Base-by-base conservation (phyloP, 768 basidiomycete genomes). In the Cystobasidiopsis lactophilus region DNA sequence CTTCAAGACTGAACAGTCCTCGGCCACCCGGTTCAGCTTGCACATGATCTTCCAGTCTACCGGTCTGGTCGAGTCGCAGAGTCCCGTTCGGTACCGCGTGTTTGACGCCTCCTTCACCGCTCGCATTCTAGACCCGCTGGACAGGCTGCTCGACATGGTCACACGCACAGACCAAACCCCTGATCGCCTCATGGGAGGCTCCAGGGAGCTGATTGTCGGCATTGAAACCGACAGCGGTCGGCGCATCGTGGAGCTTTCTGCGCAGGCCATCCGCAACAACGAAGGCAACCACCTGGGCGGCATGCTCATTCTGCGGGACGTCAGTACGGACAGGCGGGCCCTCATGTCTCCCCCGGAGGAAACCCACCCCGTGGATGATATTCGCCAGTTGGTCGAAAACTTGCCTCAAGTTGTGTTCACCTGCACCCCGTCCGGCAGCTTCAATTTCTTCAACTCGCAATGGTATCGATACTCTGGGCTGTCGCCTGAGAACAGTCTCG, bases 381-480 rank as follows among this genome's bases (percentile, higher is more conserved):
- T 38, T 54, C 30, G 37, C 33, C 45, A 49, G 44, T 55, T 60
- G 23, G 40, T 60, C 30, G 57, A 60, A 43, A 27, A 47, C 21
- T 40, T 61, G 52, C 60, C 60, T 27, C 58, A 59, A 21, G 44
- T 61, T 31, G 49, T 61, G 9, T 61, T 55, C 56, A 50, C 49
- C 10, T 57, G 56, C 16, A 57, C 52, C 24, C 55, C 56, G 5
- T 41, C 50, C 18, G 60, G 60, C 2, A 45, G 40, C 0, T 56
- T 57, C 39, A 52, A 40, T 24, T 59, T 54, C 52, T 59, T 59
- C 51, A 52, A 31, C 29, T 40, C 52, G 24, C 35, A 39, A 26
- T 60, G 59, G 59, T 60, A 60, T 33, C 27, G 41, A 1, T 60
- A 56, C 35, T 58, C 59, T 21, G 59, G 59, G 11, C 40, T 52